Evolutionary conservation across 768 basidiomycete genomes (phyloP).

Genomic region (Lactifluus pinguis): DNA sequence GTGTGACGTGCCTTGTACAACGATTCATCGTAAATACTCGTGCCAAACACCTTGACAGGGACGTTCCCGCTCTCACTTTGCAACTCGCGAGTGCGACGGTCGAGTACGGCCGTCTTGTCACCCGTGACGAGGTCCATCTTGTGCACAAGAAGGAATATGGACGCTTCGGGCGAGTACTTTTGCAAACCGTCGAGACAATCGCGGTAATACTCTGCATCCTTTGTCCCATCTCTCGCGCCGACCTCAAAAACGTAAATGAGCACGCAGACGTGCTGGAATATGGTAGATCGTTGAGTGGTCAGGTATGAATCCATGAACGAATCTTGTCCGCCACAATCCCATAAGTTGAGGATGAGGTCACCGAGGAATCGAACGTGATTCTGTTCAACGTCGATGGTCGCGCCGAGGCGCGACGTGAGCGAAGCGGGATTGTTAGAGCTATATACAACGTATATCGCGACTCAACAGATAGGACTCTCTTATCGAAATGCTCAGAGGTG

Average conservation of each 20-base stretch:
- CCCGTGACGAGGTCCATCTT: conserved; percentile 93
- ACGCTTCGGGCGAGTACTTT: conserved; percentile 72
- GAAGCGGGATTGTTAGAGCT: conserved; percentile 94
- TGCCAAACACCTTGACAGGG: conserved; percentile 70
- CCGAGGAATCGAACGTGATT: conserved; percentile 96
- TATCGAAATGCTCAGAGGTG: neutral
- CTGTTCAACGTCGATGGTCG: conserved; percentile 97
- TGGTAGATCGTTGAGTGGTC: conserved; percentile 81
- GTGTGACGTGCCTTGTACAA: conserved; percentile 66
- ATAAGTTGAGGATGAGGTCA: conserved; percentile 89
- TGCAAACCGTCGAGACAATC: conserved; percentile 81
- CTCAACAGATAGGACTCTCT: conserved; percentile 13
- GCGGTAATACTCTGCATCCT: conserved; percentile 87
- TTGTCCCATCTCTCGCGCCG: conserved; percentile 71
- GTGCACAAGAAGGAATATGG: conserved; percentile 85
- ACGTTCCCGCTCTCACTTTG: conserved; percentile 55
- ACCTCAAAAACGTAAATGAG: conserved; percentile 99
- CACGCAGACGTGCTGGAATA: conserved; percentile 94
- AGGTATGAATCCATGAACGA: conserved; percentile 98
- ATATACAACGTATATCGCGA: conserved; percentile 3
- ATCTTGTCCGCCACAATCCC: conserved; percentile 99
- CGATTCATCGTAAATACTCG: conserved; percentile 96
- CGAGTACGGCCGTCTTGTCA: conserved; percentile 49
- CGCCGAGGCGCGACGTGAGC: conserved; percentile 82
- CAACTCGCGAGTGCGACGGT: conserved; percentile 66